Base-by-base conservation (phyloP, 257 asterid genomes). In the Solanum dulcamara region DNA sequence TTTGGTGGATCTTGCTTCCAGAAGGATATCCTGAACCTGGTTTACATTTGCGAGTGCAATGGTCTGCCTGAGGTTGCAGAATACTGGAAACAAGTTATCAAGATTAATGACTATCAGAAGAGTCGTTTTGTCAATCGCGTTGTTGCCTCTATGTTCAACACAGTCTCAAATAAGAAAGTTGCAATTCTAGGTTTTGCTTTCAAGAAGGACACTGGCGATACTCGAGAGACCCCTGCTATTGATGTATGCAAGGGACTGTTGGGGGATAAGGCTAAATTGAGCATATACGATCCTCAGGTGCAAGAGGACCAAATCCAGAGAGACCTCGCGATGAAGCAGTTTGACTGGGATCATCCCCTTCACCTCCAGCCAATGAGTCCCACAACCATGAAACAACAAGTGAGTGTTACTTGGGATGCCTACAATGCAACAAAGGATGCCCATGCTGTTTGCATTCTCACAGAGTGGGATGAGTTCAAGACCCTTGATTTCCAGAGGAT, bases 381-480 rank as follows among this genome's bases (percentile, higher is more conserved):
- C 81, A 89, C 97, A 53, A 89, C 97, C 5, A 90, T 88, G 86
- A 94, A 93, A 87, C 93, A 93, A 90, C 93, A 93, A 90, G 95
- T 94, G 40, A 90, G 90, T 0, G 89, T 89, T 14, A 92, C 89
- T 67, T 93, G 95, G 97, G 94, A 93, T 67, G 98, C 98, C 7
- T 95, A 95, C 4, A 89, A 86, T 75, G 98, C 98, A 17, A 89
- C 95, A 1, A 94, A 93, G 85, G 97, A 92, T 7, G 97, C 98
- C 1, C 98, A 94, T 35, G 96, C 90, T 26, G 81, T 93, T n/a
- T 93, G 98, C 91, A 92, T 95, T 77, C 93, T 95, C 22, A 95
- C 98, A 1, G 98, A 95, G 87, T 95, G 98, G 98, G 97, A 95
- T 12, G 98, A 95, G 90, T 95, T 95, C 44, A 93, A 95, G 92